These are phyloP conservation scores for Dryadomyces quercus-mongolicae DNA, from an alignment of 2,329 filamentous ascomycete species.

Conservation along the genomic window DNA sequence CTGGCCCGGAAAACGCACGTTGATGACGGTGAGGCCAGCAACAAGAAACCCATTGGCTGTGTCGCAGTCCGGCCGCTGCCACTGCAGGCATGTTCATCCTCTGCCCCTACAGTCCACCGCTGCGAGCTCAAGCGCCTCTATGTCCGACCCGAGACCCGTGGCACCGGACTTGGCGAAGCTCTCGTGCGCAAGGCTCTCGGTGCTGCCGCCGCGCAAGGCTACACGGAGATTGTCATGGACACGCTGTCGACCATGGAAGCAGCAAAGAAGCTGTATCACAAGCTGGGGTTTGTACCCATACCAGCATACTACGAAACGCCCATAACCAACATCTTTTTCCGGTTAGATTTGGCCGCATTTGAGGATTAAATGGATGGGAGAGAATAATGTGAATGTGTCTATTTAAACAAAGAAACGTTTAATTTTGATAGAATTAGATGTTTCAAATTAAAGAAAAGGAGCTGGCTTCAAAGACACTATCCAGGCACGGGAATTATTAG, in stretches of 20 bases:
- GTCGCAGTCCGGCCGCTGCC: conserved; percentile 8
- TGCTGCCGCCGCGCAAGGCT: conserved; percentile 1
- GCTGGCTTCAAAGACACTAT: too few relatives aligned
- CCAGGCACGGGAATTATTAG: too few relatives aligned
- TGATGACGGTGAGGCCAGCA: too few relatives aligned
- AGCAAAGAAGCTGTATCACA: conserved; percentile 30
- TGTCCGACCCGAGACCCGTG: conserved; percentile 6
- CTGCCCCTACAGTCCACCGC: neutral
- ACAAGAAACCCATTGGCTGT: conserved; percentile 2
- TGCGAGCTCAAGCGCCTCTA: conserved; percentile 12
- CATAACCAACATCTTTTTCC: conserved; percentile 7
- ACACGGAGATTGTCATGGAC: conserved; percentile 10
- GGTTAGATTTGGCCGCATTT: neutral
- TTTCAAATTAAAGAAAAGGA: too few relatives aligned
- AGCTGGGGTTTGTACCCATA: conserved; percentile 27
- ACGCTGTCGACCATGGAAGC: conserved; percentile 14
- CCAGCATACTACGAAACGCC: conserved; percentile 10
- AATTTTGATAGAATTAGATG: neutral
- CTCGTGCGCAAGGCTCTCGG: conserved; percentile 2
- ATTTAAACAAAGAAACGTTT: too few relatives aligned
- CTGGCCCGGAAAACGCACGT: neutral
- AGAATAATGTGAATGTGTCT: too few relatives aligned
- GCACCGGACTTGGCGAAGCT: conserved; percentile 7
- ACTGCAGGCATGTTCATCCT: neutral
- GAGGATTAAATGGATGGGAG: too few relatives aligned